Base-by-base conservation (phyloP, 495 filamentous ascomycete genomes). In the Haplographium delicatum region DNA sequence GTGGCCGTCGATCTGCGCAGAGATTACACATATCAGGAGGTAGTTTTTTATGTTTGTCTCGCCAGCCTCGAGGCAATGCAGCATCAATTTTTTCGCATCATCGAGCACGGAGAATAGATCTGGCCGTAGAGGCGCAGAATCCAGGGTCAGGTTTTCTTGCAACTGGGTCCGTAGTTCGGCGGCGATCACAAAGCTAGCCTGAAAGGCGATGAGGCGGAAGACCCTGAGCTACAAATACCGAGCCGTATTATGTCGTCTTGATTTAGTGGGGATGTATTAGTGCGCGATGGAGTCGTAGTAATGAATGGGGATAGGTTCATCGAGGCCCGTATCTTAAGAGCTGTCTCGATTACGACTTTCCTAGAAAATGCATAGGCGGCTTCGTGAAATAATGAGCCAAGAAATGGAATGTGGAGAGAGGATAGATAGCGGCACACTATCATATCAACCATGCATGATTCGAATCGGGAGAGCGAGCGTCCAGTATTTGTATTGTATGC, bases 41-140 rank as follows among this genome's bases (percentile, higher is more conserved):
- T 74, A 74, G 1, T 72, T 75, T 50, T 82, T 83, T n/a, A 75
- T 64, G 53, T 80, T 82, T 0, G 72, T 79, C 59, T 81, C 74
- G 3, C 79, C 80, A 2, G 64, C 66, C 31, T 68, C 38, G 3
- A 82, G 67, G 26, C 61, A 64, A 8, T 50, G 50, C 58, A 74
- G 59, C 0, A 45, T 26, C 72, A 72, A 81, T 4, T 44, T 44
- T 31, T 67, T 68, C 0, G 72, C 68, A 22, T 81, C 70, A 0
- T 69, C 59, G 2, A 82, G 6, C 3, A 76, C 63, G 2, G 62
- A 45, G 1, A 81, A 48, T 18, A 83, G 53, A 50, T 82, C 77
- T 0, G 62, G 62, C 9, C 78, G 68, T 0, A 75, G 53, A 20
- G 59, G 56, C 0, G 65, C 64, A 3, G 72, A 70, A 0, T 70